phyloP scores from a whole-genome alignment of 164 flowering plant species.

The Aristolochia contorta region DNA sequence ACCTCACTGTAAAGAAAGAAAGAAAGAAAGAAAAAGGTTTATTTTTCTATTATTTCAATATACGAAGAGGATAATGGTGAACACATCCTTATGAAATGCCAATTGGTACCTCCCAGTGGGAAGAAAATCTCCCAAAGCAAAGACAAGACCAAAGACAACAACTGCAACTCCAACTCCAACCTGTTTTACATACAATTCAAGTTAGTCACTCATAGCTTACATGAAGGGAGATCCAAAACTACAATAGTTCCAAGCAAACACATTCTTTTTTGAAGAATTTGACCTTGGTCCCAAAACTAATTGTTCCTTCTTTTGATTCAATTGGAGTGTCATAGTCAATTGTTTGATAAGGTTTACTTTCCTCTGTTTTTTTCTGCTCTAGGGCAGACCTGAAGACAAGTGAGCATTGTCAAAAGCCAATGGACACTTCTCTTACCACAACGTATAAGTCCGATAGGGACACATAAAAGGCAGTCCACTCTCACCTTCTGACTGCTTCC shows the following conservation, averaged over 20 bases:
- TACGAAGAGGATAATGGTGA: background rate
- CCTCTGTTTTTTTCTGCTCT: slow-evolving; percentile 56
- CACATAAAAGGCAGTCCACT: background rate
- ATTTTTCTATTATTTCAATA: background rate
- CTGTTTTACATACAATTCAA: slow-evolving; percentile 23
- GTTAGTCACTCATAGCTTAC: background rate
- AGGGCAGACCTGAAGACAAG: slow-evolving; percentile 48
- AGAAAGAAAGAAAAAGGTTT: too few species aligned
- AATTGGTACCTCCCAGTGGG: slow-evolving; percentile 70
- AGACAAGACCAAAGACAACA: slow-evolving; percentile 75
- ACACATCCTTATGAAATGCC: background rate
- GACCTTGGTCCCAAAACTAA: slow-evolving; percentile 85
- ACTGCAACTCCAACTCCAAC: slow-evolving; percentile 90
- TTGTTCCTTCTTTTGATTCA: slow-evolving; percentile 38
- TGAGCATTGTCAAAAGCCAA: slow-evolving; percentile 2
- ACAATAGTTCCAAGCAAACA: background rate
- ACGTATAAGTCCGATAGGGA: background rate
- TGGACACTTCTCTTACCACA: background rate
- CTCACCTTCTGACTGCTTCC: slow-evolving; percentile 70
- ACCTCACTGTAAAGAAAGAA: too few species aligned
- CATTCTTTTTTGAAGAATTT: background rate
- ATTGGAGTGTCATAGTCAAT: slow-evolving; percentile 89
- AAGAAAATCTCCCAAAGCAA: slow-evolving; percentile 95
- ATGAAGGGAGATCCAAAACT: slow-evolving; percentile 1
- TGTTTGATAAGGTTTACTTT: slow-evolving; percentile 41